Evolutionary conservation across 2,329 filamentous ascomycete species (phyloP), one percentile per base, ranked within the genome.

Genomic region (Fusarium sacchari): DNA sequence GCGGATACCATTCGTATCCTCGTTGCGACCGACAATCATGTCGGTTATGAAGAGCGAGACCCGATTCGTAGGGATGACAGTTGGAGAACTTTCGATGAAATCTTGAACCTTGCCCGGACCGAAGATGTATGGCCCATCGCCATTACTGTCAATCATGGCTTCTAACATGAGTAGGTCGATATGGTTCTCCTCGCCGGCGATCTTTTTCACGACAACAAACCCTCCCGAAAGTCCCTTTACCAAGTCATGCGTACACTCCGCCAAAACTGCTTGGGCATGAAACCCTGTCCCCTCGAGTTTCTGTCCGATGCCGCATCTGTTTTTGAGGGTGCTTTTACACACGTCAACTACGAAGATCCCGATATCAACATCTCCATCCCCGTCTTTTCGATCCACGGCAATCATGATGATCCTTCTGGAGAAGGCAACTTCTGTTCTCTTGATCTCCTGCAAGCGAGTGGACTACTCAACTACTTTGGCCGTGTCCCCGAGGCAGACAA

Each of bases 311-410:
- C 94, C 13, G 94, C 92, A 75, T 93, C 97, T 78, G 94, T 96
- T 71, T 98, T 99, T 77, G 92, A 94, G 70, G 93, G 93, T 12
- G 92, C 94, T 1, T 97, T 98, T 80, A 92, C 94, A 56, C 93
- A 98, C 81, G 96, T 97, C 83, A 99, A 99, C 83, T 99, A 99
- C 83, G 95, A 98, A 82, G 96, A 99, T 78, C 91, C 94, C 30
- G 94, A 99, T 77, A 98, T 99, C 82, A 99, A 99, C 78, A 91
- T 99, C 69, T 94, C 95, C 3, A 98, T 98, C 63, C 96, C 96
- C 0, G 95, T 99, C 34, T 99, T 99, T 80, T 97, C 96, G 2
- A 99, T 99, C 44, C 97, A 99, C 78, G 96, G 96, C 50, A 99
- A 99, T 79, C 96, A 99, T 80, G 96, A 99, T 79, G 96, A 99